phyloP scores from a whole-genome alignment of 2,329 filamentous ascomycete species.

The Diaporthe ilicicola region DNA sequence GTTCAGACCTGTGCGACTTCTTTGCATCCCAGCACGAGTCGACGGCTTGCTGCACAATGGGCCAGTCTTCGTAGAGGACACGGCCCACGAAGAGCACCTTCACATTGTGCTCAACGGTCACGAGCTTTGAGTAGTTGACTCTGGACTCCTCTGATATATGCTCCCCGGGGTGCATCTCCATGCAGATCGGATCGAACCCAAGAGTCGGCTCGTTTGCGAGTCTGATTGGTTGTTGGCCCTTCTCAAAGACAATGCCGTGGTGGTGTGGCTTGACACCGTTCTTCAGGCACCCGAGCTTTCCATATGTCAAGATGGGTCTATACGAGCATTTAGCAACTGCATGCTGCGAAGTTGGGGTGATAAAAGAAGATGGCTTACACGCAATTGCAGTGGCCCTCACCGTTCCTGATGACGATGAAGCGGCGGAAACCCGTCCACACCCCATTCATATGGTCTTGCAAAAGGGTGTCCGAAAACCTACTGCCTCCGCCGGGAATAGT shows the following conservation, averaged over 20 bases:
- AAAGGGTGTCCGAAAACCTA: slow-evolving; percentile 40
- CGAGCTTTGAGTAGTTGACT: slow-evolving; percentile 65
- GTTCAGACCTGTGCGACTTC: background rate
- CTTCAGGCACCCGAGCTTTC: slow-evolving; percentile 61
- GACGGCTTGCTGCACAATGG: slow-evolving; percentile 54
- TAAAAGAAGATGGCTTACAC: slow-evolving; percentile 54
- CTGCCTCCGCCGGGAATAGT: slow-evolving; percentile 23
- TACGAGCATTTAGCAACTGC: background rate
- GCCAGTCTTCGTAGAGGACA: slow-evolving; percentile 50
- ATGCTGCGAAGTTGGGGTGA: background rate
- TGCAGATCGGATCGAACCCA: slow-evolving; percentile 56
- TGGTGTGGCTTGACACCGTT: slow-evolving; percentile 59
- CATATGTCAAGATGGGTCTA: slow-evolving; percentile 66
- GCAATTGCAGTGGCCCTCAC: slow-evolving; percentile 62
- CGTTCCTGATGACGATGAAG: slow-evolving; percentile 62
- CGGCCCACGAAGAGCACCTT: slow-evolving; percentile 65
- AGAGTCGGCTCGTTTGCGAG: slow-evolving; percentile 55
- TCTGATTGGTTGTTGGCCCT: slow-evolving; percentile 41
- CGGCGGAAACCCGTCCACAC: slow-evolving; percentile 61
- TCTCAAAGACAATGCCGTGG: slow-evolving; percentile 61
- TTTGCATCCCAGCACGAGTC: slow-evolving; percentile 12
- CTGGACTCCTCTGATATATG: slow-evolving; percentile 59
- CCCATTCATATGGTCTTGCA: slow-evolving; percentile 42
- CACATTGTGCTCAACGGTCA: slow-evolving; percentile 67
- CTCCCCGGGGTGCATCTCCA: slow-evolving; percentile 55